Conservation (phyloP, 306 rosid species). For the Castanea sativa region DNA sequence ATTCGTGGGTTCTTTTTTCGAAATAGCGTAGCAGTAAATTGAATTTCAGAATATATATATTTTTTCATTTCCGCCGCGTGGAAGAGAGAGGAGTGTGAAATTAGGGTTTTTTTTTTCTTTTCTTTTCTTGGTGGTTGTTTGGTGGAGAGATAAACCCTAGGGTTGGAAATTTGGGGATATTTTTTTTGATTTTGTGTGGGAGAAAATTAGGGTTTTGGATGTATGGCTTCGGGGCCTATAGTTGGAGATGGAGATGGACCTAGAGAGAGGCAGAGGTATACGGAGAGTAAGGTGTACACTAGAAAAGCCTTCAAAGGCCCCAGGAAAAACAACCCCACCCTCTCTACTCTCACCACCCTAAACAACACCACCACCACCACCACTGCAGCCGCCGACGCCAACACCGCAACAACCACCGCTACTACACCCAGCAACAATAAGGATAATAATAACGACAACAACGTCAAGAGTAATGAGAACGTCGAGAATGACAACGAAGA, state of each 20-base stretch:
- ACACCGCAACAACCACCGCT: too few relatives aligned
- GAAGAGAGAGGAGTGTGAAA: neutral
- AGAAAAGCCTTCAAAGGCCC: conserved; percentile 60
- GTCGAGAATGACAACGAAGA: neutral
- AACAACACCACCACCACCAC: conserved; percentile 2
- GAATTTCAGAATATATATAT: neutral
- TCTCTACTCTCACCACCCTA: neutral
- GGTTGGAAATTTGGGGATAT: conserved; percentile 26
- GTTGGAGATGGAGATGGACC: conserved; percentile 71
- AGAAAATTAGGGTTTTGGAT: conserved; percentile 71
- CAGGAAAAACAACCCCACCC: conserved; percentile 34
- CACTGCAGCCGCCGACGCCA: neutral
- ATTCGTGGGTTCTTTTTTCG: conserved; percentile 5
- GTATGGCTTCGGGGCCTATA: conserved; percentile 89
- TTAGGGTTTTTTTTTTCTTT: conserved; percentile 27
- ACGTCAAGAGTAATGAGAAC: neutral
- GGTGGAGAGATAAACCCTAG: conserved; percentile 29
- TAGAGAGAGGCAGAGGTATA: conserved; percentile 52
- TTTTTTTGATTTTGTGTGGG: neutral
- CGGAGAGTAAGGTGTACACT: conserved; percentile 66
- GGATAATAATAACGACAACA: neutral
- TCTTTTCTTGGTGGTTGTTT: neutral
- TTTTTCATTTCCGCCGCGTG: neutral
- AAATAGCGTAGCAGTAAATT: neutral
- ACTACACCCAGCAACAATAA: too few relatives aligned